Evolutionary conservation across 352 stramenopile genomes (phyloP), one percentile per base, ranked within the genome.

Genomic region (Peronosclerospora sorghi): DNA sequence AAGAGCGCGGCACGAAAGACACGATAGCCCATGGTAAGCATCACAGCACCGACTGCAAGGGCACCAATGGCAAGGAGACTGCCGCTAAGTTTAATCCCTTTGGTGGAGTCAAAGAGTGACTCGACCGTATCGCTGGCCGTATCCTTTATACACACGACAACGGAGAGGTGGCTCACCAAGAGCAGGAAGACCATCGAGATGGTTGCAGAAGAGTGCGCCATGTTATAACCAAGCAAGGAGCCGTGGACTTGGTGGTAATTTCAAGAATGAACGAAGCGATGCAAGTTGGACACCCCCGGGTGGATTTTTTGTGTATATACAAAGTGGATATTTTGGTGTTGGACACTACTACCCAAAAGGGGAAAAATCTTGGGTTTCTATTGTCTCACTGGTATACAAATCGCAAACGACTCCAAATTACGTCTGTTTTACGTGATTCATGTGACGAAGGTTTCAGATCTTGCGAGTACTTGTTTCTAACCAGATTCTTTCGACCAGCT

Each of bases 1-100:
- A 86, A 83, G 23, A 86, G 61, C 14, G 73, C 54, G 17, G 35
- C 44, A 5, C 73, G 67, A 48, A 87, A 78, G 37, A 84, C 47
- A 10, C 68, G 67, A 54, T 87, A 87, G 38, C 77, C 77, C 24
- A 65, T 55, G n/a, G 45, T 35, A 2, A 62, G 35, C 59, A 65
- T 55, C 8, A 62, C 45, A 14, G 45, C 54, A 2, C 54, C 59
- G 12, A 54, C 45, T 12, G 46, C 59, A 18, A 73, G 73, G 7
- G 56, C 57, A 1, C 58, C 39, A 21, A 73, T 45, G 23, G 64
- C 48, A 2, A 72, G 40, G 35, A 78, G 59, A 27, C 63, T 65
- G 19, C 59, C 56, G 1, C 56, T 54, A 18, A 68, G 17, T 34
- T 65, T 56, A 34, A 72, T 44, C 20, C 64, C 65, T 5, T 59